Evolutionary conservation across 306 rosid species (phyloP).

Genomic region (Lupinus albus): DNA sequence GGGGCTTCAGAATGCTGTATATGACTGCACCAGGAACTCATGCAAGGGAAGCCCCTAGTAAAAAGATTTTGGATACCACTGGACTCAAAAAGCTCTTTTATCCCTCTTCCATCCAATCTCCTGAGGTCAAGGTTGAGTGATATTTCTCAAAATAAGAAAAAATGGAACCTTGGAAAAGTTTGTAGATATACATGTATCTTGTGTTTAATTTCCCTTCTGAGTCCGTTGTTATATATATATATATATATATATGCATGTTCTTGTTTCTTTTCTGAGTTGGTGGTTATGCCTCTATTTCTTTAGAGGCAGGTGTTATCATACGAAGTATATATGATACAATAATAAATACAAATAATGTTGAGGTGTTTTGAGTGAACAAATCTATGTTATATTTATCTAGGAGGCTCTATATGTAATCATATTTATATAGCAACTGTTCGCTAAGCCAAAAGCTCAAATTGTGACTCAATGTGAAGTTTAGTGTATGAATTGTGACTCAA

Average conservation of each 20-base stretch:
- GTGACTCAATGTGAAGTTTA: too few relatives aligned
- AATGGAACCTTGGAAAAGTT: neutral
- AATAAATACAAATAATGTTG: neutral
- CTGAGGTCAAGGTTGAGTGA: constrained; percentile 34
- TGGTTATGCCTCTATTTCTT: neutral
- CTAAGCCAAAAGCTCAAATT: too few relatives aligned
- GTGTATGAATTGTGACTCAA: too few relatives aligned
- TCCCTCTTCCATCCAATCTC: constrained; percentile 43
- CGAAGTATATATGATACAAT: neutral
- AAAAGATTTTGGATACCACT: constrained; percentile 35
- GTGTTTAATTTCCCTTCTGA: too few relatives aligned
- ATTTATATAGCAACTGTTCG: too few relatives aligned
- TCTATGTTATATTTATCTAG: too few relatives aligned
- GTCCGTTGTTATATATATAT: too few relatives aligned
- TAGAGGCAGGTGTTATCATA: neutral
- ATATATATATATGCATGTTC: too few relatives aligned
- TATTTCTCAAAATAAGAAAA: neutral
- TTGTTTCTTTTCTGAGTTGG: neutral
- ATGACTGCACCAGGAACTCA: neutral
- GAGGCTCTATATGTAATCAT: too few relatives aligned
- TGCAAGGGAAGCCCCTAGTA: constrained; percentile 32
- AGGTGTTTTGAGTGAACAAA: neutral
- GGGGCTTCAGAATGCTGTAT: constrained; percentile 36
- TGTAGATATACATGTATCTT: neutral
- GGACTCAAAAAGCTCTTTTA: constrained; percentile 35